phyloP scores from a whole-genome alignment of 306 rosid genomes.

The Corylus americana region DNA sequence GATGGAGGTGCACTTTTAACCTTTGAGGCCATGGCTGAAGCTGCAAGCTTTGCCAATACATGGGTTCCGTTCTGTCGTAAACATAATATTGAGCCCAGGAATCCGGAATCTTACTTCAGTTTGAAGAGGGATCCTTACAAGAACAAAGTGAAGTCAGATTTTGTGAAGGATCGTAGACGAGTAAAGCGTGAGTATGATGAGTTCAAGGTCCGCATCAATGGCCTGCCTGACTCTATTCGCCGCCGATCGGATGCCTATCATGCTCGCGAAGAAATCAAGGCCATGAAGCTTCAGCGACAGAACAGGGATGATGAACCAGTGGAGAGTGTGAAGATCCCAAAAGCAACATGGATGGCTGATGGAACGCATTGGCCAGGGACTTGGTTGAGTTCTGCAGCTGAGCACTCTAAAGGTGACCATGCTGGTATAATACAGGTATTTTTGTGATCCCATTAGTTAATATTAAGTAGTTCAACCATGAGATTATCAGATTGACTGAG shows the following conservation, averaged over 20 bases:
- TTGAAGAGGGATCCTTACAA: constrained; percentile 93
- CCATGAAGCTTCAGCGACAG: constrained; percentile 88
- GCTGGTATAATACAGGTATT: constrained; percentile 96
- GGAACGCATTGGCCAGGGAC: constrained; percentile 99
- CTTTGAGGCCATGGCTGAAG: constrained; percentile 99
- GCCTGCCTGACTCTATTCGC: constrained; percentile 90
- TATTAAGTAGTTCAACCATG: constrained; percentile 5
- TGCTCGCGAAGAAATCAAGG: constrained; percentile 92
- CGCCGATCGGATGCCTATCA: constrained; percentile 96
- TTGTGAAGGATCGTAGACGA: constrained; percentile 91
- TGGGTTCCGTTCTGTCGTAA: constrained; percentile 99
- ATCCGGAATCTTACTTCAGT: constrained; percentile 89
- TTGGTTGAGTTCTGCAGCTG: constrained; percentile 74
- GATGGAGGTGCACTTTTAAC: constrained; percentile 98
- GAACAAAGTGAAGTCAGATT: constrained; percentile 81
- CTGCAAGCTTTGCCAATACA: constrained; percentile 88
- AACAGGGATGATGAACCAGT: constrained; percentile 68
- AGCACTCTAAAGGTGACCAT: constrained; percentile 86
- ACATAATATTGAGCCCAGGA: constrained; percentile 90
- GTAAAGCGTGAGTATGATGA: constrained; percentile 97
- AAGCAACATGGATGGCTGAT: constrained; percentile 99
- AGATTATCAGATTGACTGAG: not conserved
- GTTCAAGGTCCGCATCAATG: constrained; percentile 89
- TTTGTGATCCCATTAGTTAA: constrained; percentile 12
- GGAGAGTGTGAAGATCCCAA: constrained; percentile 70